Evolutionary conservation across 129 eudicot species (phyloP), one percentile per base, ranked within the genome.

Genomic region (Escallonia rubra): DNA sequence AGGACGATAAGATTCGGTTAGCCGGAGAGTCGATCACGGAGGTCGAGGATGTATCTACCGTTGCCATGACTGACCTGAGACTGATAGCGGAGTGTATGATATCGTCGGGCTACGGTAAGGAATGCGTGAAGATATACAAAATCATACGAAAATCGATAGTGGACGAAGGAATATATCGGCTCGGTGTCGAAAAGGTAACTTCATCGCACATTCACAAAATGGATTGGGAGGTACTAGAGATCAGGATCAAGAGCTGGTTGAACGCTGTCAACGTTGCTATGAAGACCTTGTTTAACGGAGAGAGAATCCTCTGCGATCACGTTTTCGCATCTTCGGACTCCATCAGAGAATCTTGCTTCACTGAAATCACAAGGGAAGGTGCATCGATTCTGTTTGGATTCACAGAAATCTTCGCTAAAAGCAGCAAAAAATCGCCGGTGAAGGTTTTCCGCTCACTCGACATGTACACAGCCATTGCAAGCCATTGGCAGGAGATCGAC

Each of bases 81-180:
- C 41, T 63, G 45, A 87, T 90, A 45, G 95, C 97, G 0, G 95
- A 90, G 38, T 90, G 92, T 44, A 90, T 90, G 97, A 90, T 90
- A 61, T 78, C 84, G 16, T 70, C 82, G 4, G 97, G 97, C 1
- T 90, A 87, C 38, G 86, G 84, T 4, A 80, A 77, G 16, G 95
- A 90, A 42, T 87, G 95, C 51, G 62, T 85, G 11, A 72, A 68
- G 15, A 77, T 90, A 2, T 90, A 87, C 69, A 90, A 66, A 56
- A 8, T 72, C 3, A 82, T 81, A 7, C 86, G 97, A 2, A 87
- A 80, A 74, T 90, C 97, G n/a, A 80, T 87, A 4, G 95, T 90
- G 3, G 95, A 90, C 61, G 95, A 90, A 74, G 86, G 87, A 0
- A 69, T 90, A 2, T 83, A 77, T 54, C 80, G 62, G 62, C 87